Evolutionary conservation across 345 rosid genomes (phyloP), one percentile per base, ranked within the genome.

Genomic region (Trapa incisa): DNA sequence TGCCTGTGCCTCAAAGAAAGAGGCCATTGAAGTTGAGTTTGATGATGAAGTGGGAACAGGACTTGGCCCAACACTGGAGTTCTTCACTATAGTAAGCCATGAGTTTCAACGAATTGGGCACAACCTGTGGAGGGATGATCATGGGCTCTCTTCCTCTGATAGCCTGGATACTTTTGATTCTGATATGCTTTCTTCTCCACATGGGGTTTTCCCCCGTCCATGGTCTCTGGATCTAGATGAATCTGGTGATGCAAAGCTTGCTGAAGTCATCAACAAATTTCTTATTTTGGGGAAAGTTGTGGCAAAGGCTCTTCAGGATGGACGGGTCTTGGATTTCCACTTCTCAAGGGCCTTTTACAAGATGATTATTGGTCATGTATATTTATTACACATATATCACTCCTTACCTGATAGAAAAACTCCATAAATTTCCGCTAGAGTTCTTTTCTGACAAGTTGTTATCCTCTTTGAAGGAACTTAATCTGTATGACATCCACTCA

Each of bases 11-110:
- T 67, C 36, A 57, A 82, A 78, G 65, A 90, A 84, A 69, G 86
- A 78, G 47, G 86, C 87, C 32, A 70, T 93, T 70, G 98, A 93
- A 75, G 94, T 93, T 65, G 89, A 84, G 70, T 93, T 90, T 72
- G 74, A 74, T 76, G 98, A 87, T 78, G 98, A 93, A 86, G 96
- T 93, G 6, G 98, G 98, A 60, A 88, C 96, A 17, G 98, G 98
- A 72, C 97, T 93, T 73, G 98, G 98, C 77, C 98, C 98, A 45
- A 93, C 97, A 12, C 73, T 93, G 79, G 98, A 93, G 80, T 93
- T 90, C 70, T 93, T 83, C 71, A 90, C 98, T 48, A 79, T 90
- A 66, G 92, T 93, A 64, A 83, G 97, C 78, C 88, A 78, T 45
- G 98, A 86, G 79, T 86, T 90, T 83, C 98, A 90, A 75, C 86